Conservation (phyloP, 2,329 filamentous ascomycete genomes). For the Escovopsis sp. region DNA sequence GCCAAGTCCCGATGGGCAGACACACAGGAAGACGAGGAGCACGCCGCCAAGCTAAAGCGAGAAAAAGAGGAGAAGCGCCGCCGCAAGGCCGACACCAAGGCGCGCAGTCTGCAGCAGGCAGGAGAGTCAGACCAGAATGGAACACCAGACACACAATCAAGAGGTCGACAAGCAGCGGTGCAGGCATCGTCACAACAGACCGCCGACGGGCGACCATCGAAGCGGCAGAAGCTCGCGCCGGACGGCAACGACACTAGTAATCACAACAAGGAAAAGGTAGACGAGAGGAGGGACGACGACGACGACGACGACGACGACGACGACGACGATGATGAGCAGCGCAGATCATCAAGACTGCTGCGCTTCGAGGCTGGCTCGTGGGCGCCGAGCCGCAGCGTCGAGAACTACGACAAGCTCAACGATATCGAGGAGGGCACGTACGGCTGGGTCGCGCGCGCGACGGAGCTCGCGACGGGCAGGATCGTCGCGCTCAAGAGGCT, state of each 20-base stretch:
- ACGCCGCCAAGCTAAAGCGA: conserved; percentile 55
- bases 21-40: conserved; percentile 63
- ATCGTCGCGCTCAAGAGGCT: conserved; percentile 88
- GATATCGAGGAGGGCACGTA: conserved; percentile 97
- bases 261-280: conserved; percentile 8
- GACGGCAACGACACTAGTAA: conserved; percentile 5
- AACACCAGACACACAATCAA: conserved; percentile 14
- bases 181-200: too few relatives aligned
- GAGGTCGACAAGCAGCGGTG: too few relatives aligned
- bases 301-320: conserved; percentile 3
- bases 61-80: conserved; percentile 87
- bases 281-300: conserved; percentile 10
- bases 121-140: conserved; percentile 11
- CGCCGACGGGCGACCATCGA: conserved; percentile 36
- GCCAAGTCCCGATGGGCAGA: conserved; percentile 75
- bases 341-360: conserved; percentile 40
- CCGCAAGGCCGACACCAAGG: conserved; percentile 68
- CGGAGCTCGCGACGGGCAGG: conserved; percentile 54
- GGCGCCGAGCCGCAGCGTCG: conserved; percentile 58
- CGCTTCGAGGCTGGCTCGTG: conserved; percentile 56
- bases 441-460: conserved; percentile 80
- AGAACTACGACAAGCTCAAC: conserved; percentile 84
- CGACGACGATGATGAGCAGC: conserved; percentile 12
- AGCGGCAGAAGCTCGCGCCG: conserved; percentile 44
- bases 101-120: conserved; percentile 45